These are phyloP conservation scores for Phytopythium oedochilum DNA, from an alignment of 352 stramenopile genomes.

Conservation along the genomic window DNA sequence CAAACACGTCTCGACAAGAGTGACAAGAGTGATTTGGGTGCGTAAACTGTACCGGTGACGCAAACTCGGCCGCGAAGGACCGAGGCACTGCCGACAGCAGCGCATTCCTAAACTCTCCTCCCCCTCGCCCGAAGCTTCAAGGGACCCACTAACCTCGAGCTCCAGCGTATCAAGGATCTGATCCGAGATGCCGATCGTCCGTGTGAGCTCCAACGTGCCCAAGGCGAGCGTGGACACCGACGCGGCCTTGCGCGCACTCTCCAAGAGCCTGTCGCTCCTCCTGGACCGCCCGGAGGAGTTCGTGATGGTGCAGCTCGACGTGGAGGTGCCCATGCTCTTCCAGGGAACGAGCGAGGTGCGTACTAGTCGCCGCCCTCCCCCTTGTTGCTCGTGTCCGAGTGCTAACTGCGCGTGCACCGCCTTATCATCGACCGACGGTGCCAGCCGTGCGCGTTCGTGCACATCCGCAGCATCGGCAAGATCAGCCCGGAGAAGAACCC, in stretches of 20 bases:
- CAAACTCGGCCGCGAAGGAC: too few species aligned
- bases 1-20: too few species aligned
- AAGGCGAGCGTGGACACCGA: slow-evolving; percentile 27
- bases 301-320: slow-evolving; percentile 36
- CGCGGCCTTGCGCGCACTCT: slow-evolving; percentile 20
- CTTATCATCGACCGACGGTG: too few species aligned
- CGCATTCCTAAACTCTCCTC: not conserved
- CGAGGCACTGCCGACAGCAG: too few species aligned
- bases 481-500: slow-evolving; percentile 7
- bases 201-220: slow-evolving; percentile 37
- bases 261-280: slow-evolving; percentile 29
- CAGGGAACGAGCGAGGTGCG: slow-evolving; percentile 21
- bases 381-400: not conserved
- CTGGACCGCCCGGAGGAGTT: slow-evolving; percentile 28
- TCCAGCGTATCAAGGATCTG: too few species aligned
- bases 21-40: too few species aligned
- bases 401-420: too few species aligned
- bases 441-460: slow-evolving; percentile 35
- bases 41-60: too few species aligned
- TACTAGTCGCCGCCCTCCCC: not conserved
- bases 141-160: too few species aligned
- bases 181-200: slow-evolving; percentile 45
- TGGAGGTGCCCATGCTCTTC: slow-evolving; percentile 31
- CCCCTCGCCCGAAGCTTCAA: too few species aligned
- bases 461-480: slow-evolving; percentile 17